A percentile compares a stretch with the other conserved stretches of the same genome.
These are phyloP conservation scores for Aschersonia sp. DNA, from an alignment of 2,329 filamentous ascomycete genomes.

Conservation along the genomic window DNA sequence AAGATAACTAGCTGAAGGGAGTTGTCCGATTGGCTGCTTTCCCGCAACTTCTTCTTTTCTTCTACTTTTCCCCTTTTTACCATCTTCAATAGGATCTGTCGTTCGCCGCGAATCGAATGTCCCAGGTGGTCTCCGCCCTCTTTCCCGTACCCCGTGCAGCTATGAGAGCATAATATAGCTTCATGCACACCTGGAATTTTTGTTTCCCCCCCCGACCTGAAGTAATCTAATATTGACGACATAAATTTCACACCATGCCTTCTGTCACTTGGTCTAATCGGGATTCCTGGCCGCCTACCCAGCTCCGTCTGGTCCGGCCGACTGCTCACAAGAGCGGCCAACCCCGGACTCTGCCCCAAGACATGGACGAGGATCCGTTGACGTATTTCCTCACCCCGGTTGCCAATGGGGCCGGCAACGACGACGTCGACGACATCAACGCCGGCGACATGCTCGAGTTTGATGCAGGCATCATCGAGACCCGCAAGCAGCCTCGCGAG, in stretches of 20 bases:
- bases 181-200: too few relatives aligned
- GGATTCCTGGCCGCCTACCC: constrained; percentile 39
- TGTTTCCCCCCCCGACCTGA: too few relatives aligned
- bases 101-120: too few relatives aligned
- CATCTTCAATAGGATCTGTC: too few relatives aligned
- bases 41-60: too few relatives aligned
- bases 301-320: constrained; percentile 28
- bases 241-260: constrained; percentile 17
- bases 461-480: constrained; percentile 40
- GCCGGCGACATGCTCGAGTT: constrained; percentile 32
- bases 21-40: too few relatives aligned
- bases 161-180: too few relatives aligned
- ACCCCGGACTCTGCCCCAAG: constrained; percentile 27
- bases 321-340: constrained; percentile 14
- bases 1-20: too few relatives aligned
- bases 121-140: too few relatives aligned
- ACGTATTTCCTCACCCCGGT: constrained; percentile 41
- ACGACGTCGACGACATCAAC: constrained; percentile 23
- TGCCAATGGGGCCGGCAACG: constrained; percentile 22
- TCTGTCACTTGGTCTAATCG: constrained; percentile 18
- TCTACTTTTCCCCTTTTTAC: too few relatives aligned
- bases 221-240: not conserved
- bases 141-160: too few relatives aligned
- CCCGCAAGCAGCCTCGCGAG: constrained; percentile 26
- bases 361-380: constrained; percentile 38